Base-by-base conservation (phyloP, 345 rosid species). In the Eutrema yunnanense region DNA sequence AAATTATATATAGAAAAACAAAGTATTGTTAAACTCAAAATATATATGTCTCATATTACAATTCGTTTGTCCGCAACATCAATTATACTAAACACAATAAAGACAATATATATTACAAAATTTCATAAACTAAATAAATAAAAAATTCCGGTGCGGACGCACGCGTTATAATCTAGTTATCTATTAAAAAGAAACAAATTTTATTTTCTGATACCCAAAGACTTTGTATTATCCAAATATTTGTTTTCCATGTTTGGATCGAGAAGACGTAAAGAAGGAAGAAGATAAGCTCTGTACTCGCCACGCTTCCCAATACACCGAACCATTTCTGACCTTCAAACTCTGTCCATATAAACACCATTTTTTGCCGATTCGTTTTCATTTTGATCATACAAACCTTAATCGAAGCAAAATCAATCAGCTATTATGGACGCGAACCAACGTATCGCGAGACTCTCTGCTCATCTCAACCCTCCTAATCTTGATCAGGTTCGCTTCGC, bases 371-470 rank as follows among this genome's bases (percentile, higher is more conserved):
- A 57, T 69, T 11, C 55, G 5, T 13, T 33, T 0, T 33, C 22
- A 4, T 2, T 46, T 5, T 46, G 26, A 47, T 47, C 51, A 19
- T 22, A 22, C 27, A 9, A 13, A 50, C 48, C 14, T 33, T 38
- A 37, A 82, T 76, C 77, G 58, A 80, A 77, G 9, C 26, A 59
- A 9, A 62, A 38, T 32, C 82, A 30, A 38, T 32, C 82, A 30
- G 8, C 68, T 54, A 76, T 80, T 54, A 78, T 81, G 67, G 78
- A 74, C 64, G 80, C 86, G 56, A 83, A 60, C 78, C 89, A 82
- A 65, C 96, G 99, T 14, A 86, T 94, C 63, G 85, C 93, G 8
- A 83, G 86, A 67, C 83, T 94, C 73, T 83, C 96, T 0, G 86
- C 89, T 56, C 99, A 94, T 76, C 86, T 94, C 49, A 81, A 85